Base-by-base conservation (phyloP, 1,139 yeast species). In the Hyphopichia pseudoburtonii region DNA sequence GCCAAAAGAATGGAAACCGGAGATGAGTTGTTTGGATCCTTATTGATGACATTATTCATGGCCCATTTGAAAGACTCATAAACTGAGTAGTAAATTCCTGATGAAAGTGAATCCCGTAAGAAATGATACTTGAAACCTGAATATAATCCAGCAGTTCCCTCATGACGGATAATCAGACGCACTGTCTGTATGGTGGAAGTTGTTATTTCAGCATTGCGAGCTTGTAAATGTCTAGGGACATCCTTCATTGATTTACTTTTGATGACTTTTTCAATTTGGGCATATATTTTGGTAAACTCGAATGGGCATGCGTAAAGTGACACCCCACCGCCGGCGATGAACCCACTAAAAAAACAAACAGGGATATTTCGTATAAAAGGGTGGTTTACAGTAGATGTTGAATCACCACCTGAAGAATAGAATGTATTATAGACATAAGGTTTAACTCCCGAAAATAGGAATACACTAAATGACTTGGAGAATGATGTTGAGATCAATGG, bases 241-340 rank as follows among this genome's bases (percentile, higher is more conserved):
- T 48, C 51, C 25, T 35, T 39, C 30, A 39, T 32, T 30, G 52
- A 55, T 35, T 44, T 57, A 38, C 37, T 44, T 44, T 70, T 69
- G 32, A 76, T 72, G 51, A 79, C 55, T 42, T 74, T 54, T 48
- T 79, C 68, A 49, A 87, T 76, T 56, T 88, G 96, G 29, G 92
- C 84, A 43, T 84, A 86, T 6, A 87, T 71, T 55, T 88, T 88
- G 34, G 92, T 81, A 57, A 86, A 79, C 56, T 87, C 96, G 56
- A 87, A 87, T 0, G 96, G 96, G 50, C 92, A 83, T 3, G 94
- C 86, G 54, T 85, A 76, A 4, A 78, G 36, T 2, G 89, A 74
- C 11, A 84, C 81, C 1, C 73, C 66, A 2, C 77, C 76, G 2
- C 95, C 95, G 0, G 94, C 80, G 1, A 78, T 46, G 5, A 74